These are phyloP conservation scores for Sordariomycetes sp. DNA, from an alignment of 2,329 filamentous ascomycete genomes.

Conservation along the genomic window DNA sequence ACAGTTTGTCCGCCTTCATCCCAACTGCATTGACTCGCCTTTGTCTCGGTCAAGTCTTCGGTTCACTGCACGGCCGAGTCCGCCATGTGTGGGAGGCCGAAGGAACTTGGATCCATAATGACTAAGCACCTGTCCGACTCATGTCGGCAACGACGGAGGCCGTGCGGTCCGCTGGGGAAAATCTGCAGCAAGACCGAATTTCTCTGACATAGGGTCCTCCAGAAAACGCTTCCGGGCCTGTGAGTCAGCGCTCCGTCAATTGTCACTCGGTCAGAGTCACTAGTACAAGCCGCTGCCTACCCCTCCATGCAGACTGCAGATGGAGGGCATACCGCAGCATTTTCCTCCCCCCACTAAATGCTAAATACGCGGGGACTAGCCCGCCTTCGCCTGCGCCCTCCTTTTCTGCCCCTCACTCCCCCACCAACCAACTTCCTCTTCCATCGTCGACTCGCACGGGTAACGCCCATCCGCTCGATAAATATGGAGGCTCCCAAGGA, in stretches of 20 bases:
- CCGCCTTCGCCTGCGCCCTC: constrained; percentile 5
- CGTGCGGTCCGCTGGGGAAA: not conserved
- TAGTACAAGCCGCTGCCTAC: not conserved
- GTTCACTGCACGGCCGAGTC: not conserved
- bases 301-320: constrained; percentile 4
- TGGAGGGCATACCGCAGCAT: constrained; percentile 2
- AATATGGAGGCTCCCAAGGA: constrained; percentile 5
- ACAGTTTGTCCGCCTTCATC: too few species aligned
- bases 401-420: constrained; percentile 5
- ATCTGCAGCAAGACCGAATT: not conserved
- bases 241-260: constrained; percentile 4
- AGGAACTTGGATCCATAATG: not conserved
- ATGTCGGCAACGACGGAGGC: not conserved
- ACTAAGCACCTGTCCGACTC: not conserved
- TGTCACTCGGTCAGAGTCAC: not conserved
- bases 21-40: not conserved
- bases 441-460: not conserved
- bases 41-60: not conserved
- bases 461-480: constrained; percentile 1
- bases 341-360: constrained; percentile 4
- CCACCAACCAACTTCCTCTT: not conserved
- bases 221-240: not conserved
- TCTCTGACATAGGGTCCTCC: not conserved
- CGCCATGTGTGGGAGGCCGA: too few species aligned
- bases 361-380: constrained; percentile 2